phyloP scores from a whole-genome alignment of 345 rosid genomes.

The Boechera divaricarpa region DNA sequence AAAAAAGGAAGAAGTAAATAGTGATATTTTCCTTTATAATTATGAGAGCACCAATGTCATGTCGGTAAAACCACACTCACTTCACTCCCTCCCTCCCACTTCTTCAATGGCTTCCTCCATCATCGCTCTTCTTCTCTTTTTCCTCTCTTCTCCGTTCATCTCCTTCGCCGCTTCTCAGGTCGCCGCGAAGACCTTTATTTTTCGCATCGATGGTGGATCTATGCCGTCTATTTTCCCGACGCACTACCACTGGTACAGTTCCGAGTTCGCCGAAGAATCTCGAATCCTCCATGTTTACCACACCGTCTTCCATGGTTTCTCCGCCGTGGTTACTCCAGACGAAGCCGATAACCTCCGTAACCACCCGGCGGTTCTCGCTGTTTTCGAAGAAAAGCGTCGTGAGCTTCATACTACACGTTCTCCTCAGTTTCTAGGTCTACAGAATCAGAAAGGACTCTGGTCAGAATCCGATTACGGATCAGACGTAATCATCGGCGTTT shows the following conservation, averaged over 20 bases:
- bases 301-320: slow-evolving; percentile 95
- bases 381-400: slow-evolving; percentile 71
- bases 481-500: slow-evolving; percentile 75
- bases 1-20: neutral
- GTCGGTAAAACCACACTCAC: slow-evolving; percentile 46
- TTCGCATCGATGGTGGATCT: slow-evolving; percentile 69
- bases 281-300: slow-evolving; percentile 80
- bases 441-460: slow-evolving; percentile 85
- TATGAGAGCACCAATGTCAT: slow-evolving; percentile 31
- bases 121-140: slow-evolving; percentile 38
- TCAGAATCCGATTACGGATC: slow-evolving; percentile 89
- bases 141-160: slow-evolving; percentile 34
- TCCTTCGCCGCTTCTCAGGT: slow-evolving; percentile 17
- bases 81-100: slow-evolving; percentile 39
- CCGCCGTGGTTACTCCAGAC: slow-evolving; percentile 59
- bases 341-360: slow-evolving; percentile 54
- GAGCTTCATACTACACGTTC: slow-evolving; percentile 87
- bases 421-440: slow-evolving; percentile 83
- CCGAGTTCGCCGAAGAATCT: slow-evolving; percentile 66
- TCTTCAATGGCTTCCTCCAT: slow-evolving; percentile 37
- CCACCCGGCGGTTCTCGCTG: slow-evolving; percentile 73
- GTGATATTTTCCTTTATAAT: slow-evolving; percentile 25
- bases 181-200: slow-evolving; percentile 62
- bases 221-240: slow-evolving; percentile 87
- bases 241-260: slow-evolving; percentile 81